Evolutionary conservation across 1,284 basidiomycete species (phyloP).

Genomic region (Athelia psychrophila): DNA sequence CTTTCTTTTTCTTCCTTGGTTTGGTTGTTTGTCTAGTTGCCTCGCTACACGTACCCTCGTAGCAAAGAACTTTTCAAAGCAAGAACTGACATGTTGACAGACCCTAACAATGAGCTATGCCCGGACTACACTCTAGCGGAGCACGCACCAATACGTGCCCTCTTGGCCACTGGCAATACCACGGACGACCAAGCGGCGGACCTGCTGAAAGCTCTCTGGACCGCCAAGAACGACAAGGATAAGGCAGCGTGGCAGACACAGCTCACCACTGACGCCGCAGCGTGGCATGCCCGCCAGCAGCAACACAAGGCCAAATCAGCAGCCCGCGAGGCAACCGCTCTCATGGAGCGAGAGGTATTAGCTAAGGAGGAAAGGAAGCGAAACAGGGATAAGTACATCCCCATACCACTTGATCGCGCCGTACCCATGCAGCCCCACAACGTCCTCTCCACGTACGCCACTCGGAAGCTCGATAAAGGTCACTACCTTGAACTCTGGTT

Average conservation of each 20-base stretch:
- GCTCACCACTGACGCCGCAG: neutral
- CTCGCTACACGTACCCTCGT: too few species aligned
- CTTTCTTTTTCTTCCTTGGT: too few species aligned
- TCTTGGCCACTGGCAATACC: neutral
- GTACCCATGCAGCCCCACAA: neutral
- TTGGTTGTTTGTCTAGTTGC: too few species aligned
- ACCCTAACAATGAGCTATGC: neutral
- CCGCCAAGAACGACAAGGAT: neutral
- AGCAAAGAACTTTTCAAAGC: too few species aligned
- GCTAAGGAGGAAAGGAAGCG: neutral
- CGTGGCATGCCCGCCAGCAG: neutral
- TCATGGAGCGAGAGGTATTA: neutral
- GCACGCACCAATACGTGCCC: neutral
- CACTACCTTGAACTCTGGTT: neutral
- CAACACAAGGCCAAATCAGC: neutral
- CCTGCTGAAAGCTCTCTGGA: neutral
- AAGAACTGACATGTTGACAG: too few species aligned
- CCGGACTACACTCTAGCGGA: neutral
- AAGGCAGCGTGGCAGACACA: neutral
- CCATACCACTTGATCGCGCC: neutral
- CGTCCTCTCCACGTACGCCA: neutral
- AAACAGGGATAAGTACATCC: neutral
- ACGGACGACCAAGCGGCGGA: neutral
- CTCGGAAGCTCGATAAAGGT: neutral
- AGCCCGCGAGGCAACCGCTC: neutral